These are phyloP conservation scores for Termitomyces sp. DNA, from an alignment of 768 basidiomycete species.

Conservation along the genomic window DNA sequence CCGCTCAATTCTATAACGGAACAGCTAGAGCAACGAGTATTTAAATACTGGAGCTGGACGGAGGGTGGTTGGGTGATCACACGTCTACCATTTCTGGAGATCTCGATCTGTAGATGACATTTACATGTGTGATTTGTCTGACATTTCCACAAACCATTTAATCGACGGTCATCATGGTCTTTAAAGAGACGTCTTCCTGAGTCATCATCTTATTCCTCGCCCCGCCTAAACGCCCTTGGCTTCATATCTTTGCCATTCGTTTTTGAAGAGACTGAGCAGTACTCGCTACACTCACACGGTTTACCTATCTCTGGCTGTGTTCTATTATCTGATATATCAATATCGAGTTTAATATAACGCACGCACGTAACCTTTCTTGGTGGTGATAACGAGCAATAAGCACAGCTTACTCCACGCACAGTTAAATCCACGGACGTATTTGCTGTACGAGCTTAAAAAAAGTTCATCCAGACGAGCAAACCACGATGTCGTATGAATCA, in stretches of 20 bases:
- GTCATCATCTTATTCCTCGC: not conserved
- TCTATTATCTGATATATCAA: not conserved
- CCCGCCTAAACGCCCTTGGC: not conserved
- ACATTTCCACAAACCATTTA: not conserved
- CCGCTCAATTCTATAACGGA: not conserved
- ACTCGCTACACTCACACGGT: not conserved
- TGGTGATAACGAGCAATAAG: not conserved
- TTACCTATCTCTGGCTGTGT: not conserved
- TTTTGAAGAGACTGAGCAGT: slow-evolving; percentile 4
- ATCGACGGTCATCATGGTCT: not conserved
- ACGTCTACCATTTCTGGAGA: not conserved
- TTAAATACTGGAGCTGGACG: not conserved
- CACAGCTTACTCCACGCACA: not conserved
- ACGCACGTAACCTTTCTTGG: not conserved
- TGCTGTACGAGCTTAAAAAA: not conserved
- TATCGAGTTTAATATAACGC: not conserved
- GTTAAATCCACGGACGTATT: not conserved
- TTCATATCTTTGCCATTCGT: not conserved
- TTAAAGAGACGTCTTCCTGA: not conserved
- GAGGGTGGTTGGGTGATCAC: not conserved
- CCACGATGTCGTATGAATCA: slow-evolving; percentile 10
- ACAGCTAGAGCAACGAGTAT: not conserved
- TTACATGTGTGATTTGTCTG: not conserved
- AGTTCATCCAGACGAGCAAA: not conserved
- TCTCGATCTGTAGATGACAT: not conserved